Conservation (phyloP, 2,329 filamentous ascomycete genomes). For the Colletotrichum cuscutae region DNA sequence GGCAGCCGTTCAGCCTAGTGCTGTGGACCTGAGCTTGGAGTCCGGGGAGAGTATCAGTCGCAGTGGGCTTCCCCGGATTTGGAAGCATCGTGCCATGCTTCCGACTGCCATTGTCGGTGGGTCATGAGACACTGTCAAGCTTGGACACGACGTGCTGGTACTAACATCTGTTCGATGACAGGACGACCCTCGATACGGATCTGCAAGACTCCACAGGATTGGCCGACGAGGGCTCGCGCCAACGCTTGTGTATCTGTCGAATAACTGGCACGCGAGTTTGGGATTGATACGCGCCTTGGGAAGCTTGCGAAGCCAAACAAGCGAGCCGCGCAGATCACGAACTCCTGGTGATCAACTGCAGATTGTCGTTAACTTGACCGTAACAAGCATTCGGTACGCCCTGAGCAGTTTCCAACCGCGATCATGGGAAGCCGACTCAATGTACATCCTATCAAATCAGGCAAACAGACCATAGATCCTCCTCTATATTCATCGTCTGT, state of each 20-base stretch:
- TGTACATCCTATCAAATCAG: background rate
- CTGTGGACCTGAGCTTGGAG: background rate
- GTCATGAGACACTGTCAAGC: conserved; percentile 9
- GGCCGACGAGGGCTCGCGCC: background rate
- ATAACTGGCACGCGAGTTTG: background rate
- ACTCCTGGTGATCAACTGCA: background rate
- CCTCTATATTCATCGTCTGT: background rate
- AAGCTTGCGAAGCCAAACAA: background rate
- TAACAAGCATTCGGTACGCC: too few species aligned
- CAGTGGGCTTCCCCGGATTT: background rate
- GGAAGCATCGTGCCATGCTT: conserved; percentile 7
- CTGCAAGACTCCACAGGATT: background rate
- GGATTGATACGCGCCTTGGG: background rate
- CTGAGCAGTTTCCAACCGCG: background rate
- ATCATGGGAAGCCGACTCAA: background rate
- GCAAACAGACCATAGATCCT: background rate
- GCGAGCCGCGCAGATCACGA: background rate
- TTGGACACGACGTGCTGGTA: background rate
- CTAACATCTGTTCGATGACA: conserved; percentile 4
- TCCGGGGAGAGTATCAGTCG: background rate
- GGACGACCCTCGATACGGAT: background rate
- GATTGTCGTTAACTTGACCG: background rate
- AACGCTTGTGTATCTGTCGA: background rate
- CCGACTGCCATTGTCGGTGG: conserved; percentile 6
- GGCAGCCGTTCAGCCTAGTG: background rate